Evolutionary conservation across 257 asterid species (phyloP).

Genomic region (Solanum okadae): DNA sequence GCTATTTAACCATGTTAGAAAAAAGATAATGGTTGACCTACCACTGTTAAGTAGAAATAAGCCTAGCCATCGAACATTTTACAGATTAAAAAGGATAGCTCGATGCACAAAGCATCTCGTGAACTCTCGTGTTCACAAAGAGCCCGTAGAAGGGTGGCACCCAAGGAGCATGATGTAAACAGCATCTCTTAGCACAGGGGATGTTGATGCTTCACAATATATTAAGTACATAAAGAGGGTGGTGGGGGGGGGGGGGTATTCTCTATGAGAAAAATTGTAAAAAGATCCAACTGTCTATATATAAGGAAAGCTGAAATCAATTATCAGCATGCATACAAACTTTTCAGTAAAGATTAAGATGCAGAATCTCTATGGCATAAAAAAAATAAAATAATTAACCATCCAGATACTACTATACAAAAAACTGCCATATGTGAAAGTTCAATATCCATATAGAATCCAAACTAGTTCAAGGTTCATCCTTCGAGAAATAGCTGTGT

Average conservation of each 20-base stretch:
- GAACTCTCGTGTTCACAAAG: background rate
- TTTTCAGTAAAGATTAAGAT: background rate
- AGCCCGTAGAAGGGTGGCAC: no score
- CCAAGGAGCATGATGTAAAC: background rate
- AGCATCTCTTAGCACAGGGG: background rate
- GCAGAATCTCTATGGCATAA: background rate
- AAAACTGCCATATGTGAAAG: background rate
- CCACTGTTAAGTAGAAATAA: background rate
- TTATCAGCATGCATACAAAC: background rate
- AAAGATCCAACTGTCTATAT: background rate
- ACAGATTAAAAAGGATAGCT: background rate
- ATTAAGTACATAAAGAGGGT: background rate
- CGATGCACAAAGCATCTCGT: background rate
- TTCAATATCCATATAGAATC: background rate
- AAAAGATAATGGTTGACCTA: background rate
- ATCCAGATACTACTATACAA: background rate
- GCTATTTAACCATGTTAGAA: background rate
- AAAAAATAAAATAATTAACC: background rate
- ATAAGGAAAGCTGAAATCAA: background rate
- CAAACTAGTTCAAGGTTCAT: conserved; percentile 31
- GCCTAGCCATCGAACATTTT: background rate
- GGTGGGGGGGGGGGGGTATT: background rate
- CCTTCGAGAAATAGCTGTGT: conserved; percentile 47
- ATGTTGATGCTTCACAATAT: background rate
- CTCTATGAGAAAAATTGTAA: background rate